Base-by-base conservation (phyloP, 2,329 filamentous ascomycete species). In the Cryphonectria radicalis region DNA sequence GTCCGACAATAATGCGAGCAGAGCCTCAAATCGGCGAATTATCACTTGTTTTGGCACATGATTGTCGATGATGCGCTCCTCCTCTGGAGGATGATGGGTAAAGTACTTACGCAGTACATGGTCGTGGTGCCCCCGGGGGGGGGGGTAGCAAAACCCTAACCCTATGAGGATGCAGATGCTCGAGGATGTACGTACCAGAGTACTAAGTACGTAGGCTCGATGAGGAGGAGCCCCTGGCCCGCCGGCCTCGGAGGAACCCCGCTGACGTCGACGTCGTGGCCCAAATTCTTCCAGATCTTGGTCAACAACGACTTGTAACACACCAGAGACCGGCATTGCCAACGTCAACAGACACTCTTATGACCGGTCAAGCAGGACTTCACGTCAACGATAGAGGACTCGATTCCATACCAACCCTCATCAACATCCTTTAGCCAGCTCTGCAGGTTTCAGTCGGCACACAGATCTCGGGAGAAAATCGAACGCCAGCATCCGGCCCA, bases 201-300 rank as follows among this genome's bases (percentile, higher is more conserved):
- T 11, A 40, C 37, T 0, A 7, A 40, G 10, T 11, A 40, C 37
- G 37, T 11, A 40, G 37, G 37, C 37, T 40, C 11, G 37, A 40
- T 13, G 37, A 40, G 37, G 37, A n/a, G 17, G 55, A 59, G n/a
- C 25, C 55, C n/a, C 35, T 67, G 28, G 25, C 50, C 66, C 40
- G 53, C 66, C 66, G 66, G 66, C 53, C 66, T 67, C 66, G 66
- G 66, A 67, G 55, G 17, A 28, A 63, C 63, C 66, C 70, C 62
- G 66, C 70, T 71, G 66, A 66, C 66, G 67, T 69, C 63, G 70
- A 65, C 55, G 63, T 62, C 19, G 40, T n/a, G 53, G 4, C 22
- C 25, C n/a, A 53, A 63, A 63, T 40, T 68, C 53, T 67, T 60
- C 28, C 22, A 19, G 59, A 22, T 28, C 28, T 53, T 19, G n/a